These are phyloP conservation scores for Hortaea sp. DNA, from an alignment of 2,329 filamentous ascomycete species.

Conservation along the genomic window DNA sequence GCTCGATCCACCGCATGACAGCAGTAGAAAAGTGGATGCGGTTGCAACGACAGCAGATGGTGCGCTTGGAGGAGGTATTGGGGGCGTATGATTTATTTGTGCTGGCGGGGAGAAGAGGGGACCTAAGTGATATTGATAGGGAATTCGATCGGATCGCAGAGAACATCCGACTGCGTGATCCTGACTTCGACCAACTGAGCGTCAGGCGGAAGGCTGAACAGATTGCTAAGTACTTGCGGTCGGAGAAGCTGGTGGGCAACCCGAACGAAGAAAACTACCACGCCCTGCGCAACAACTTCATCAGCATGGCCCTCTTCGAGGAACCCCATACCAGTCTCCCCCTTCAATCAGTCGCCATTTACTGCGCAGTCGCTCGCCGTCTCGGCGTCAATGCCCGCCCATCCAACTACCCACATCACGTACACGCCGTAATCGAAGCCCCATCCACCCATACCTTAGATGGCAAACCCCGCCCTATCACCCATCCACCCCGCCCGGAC, in stretches of 20 bases:
- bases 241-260: slow-evolving; percentile 56
- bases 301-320: slow-evolving; percentile 69
- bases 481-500: slow-evolving; percentile 8
- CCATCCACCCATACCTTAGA: slow-evolving; percentile 35
- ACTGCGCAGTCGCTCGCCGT: slow-evolving; percentile 64
- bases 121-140: slow-evolving; percentile 54
- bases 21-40: slow-evolving; percentile 69
- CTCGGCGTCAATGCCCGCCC: slow-evolving; percentile 68
- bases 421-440: slow-evolving; percentile 65
- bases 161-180: slow-evolving; percentile 44
- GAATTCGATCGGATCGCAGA: slow-evolving; percentile 55
- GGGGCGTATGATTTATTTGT: slow-evolving; percentile 87
- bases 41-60: slow-evolving; percentile 40
- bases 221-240: slow-evolving; percentile 60
- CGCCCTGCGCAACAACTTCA: slow-evolving; percentile 74
- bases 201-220: slow-evolving; percentile 58
- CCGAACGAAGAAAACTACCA: slow-evolving; percentile 60
- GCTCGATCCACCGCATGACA: slow-evolving; percentile 68
- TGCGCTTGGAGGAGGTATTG: slow-evolving; percentile 62
- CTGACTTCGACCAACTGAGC: slow-evolving; percentile 45
- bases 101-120: slow-evolving; percentile 59
- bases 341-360: slow-evolving; percentile 78
- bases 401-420: slow-evolving; percentile 74
- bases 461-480: slow-evolving; percentile 19
- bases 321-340: slow-evolving; percentile 70